phyloP scores from a whole-genome alignment of 2,329 filamentous ascomycete species.

The Claviceps pazoutovae region DNA sequence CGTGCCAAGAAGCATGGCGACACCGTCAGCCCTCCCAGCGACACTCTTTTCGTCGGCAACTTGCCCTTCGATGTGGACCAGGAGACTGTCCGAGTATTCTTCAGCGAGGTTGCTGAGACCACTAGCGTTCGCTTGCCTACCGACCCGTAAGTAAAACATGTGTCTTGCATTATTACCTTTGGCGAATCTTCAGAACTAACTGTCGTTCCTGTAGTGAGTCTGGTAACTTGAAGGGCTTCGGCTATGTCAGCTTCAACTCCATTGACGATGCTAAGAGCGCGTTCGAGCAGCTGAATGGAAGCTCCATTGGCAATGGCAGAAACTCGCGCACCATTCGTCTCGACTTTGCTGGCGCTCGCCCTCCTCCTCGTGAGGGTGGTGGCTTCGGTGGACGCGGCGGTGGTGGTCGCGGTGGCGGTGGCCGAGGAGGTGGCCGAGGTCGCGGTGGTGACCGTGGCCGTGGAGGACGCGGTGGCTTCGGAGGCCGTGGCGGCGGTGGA shows the following conservation, averaged over 20 bases:
- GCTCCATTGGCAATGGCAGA: constrained; percentile 47
- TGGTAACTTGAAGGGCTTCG: constrained; percentile 80
- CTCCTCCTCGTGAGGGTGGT: constrained; percentile 43
- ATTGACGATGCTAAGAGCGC: constrained; percentile 72
- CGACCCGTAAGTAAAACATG: constrained; percentile 44
- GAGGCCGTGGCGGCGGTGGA: constrained; percentile 32
- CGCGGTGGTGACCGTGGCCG: constrained; percentile 21
- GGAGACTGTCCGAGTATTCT: constrained; percentile 59
- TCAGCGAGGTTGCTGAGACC: constrained; percentile 56
- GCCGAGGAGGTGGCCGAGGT: constrained; percentile 27
- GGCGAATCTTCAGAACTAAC: neutral
- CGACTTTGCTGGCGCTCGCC: constrained; percentile 63
- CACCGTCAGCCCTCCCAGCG: constrained; percentile 61
- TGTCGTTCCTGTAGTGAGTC: constrained; percentile 42
- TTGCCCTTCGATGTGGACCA: constrained; percentile 73
- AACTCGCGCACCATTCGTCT: constrained; percentile 64
- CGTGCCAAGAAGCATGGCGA: constrained; percentile 64
- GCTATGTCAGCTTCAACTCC: constrained; percentile 73
- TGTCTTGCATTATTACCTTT: no score
- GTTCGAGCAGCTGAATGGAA: constrained; percentile 56
- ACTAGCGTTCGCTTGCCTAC: constrained; percentile 78
- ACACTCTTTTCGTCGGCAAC: constrained; percentile 88
- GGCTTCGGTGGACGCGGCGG: constrained; percentile 36
- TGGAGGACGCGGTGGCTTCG: constrained; percentile 31
- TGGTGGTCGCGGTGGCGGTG: constrained; percentile 33